These are phyloP conservation scores for Candida ovalis DNA, from an alignment of 805 yeast species.

Conservation along the genomic window DNA sequence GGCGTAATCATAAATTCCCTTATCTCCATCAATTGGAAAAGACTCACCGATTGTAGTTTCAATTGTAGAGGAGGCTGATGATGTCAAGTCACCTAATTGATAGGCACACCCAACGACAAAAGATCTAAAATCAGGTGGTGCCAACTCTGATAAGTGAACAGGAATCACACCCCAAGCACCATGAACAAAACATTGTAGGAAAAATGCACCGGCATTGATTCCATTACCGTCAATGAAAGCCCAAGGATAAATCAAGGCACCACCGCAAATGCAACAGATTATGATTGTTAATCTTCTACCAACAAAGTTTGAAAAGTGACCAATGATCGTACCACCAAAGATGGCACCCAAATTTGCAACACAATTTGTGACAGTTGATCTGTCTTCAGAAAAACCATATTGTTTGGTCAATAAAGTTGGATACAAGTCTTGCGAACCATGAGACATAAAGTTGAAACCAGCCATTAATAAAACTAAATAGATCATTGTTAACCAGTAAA, in stretches of 20 bases:
- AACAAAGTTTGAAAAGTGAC: slow-evolving; percentile 49
- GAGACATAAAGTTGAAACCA: slow-evolving; percentile 60
- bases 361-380: slow-evolving; percentile 51
- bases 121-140: slow-evolving; percentile 60
- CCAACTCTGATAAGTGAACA: slow-evolving; percentile 55
- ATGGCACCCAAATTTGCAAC: slow-evolving; percentile 59
- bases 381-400: slow-evolving; percentile 37
- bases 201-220: slow-evolving; percentile 57
- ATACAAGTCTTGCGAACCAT: slow-evolving; percentile 61
- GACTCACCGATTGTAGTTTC: slow-evolving; percentile 58
- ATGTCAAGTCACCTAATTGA: slow-evolving; percentile 65
- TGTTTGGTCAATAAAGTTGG: slow-evolving; percentile 52
- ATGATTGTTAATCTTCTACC: slow-evolving; percentile 56
- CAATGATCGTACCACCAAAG: slow-evolving; percentile 51
- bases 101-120: slow-evolving; percentile 62
- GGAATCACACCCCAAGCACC: slow-evolving; percentile 72
- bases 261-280: slow-evolving; percentile 51
- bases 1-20: slow-evolving; percentile 44
- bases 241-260: slow-evolving; percentile 63
- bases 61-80: slow-evolving; percentile 67
- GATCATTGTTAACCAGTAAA: slow-evolving; percentile 55
- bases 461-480: slow-evolving; percentile 59
- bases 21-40: slow-evolving; percentile 39
- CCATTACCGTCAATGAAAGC: slow-evolving; percentile 44
- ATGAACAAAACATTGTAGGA: slow-evolving; percentile 60